Conservation (phyloP, 2,329 filamentous ascomycete species). For the Colletotrichum zoysiae region DNA sequence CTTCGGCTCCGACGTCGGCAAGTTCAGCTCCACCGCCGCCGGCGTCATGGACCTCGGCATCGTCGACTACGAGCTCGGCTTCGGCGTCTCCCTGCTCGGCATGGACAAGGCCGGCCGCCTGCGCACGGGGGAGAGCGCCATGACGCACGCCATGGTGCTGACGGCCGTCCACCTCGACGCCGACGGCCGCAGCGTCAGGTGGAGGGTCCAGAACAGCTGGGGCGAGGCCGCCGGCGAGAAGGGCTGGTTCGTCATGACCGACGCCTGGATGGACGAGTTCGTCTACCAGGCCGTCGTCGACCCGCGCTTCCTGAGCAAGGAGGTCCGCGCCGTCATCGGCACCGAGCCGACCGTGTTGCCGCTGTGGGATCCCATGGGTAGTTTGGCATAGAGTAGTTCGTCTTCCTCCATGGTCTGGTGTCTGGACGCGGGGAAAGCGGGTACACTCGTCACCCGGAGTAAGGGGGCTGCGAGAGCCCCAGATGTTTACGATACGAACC, state of each 20-base stretch:
- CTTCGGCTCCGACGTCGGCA: constrained; percentile 90
- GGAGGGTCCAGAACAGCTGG: constrained; percentile 93
- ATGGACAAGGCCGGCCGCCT: constrained; percentile 83
- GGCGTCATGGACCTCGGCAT: constrained; percentile 87
- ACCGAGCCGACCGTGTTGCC: constrained; percentile 79
- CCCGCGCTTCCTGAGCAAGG: constrained; percentile 72
- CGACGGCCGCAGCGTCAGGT: constrained; percentile 74
- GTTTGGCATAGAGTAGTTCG: constrained; percentile 69
- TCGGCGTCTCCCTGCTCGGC: constrained; percentile 79
- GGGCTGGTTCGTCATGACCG: constrained; percentile 92
- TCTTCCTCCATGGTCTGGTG: not conserved
- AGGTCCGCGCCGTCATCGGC: constrained; percentile 77
- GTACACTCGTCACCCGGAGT: not conserved
- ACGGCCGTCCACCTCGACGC: constrained; percentile 85
- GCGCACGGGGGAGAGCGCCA: constrained; percentile 79
- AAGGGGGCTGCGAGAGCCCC: not conserved
- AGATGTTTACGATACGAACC: constrained; percentile 9
- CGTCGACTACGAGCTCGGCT: constrained; percentile 85
- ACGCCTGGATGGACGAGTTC: constrained; percentile 84
- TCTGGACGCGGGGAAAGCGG: not conserved
- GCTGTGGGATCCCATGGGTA: constrained; percentile 85
- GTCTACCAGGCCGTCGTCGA: constrained; percentile 90
- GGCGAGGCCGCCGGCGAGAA: constrained; percentile 76
- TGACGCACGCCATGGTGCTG: constrained; percentile 95
- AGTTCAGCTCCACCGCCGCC: constrained; percentile 75